Evolutionary conservation across 768 basidiomycete species (phyloP), one percentile per base, ranked within the genome.

Genomic region (Tylopilus vinaceipallidus): DNA sequence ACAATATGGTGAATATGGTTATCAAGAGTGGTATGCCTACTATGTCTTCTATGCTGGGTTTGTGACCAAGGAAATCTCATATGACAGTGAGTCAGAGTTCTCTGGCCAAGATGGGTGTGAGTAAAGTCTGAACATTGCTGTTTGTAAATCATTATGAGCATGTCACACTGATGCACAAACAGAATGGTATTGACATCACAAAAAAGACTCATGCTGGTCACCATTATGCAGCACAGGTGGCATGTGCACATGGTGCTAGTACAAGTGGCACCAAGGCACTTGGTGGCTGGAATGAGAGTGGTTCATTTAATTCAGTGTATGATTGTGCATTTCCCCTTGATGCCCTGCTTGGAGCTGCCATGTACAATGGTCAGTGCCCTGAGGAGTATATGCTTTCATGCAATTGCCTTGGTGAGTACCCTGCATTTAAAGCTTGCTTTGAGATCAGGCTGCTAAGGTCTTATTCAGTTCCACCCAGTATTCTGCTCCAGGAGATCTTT

Each of bases 281-380:
- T 16, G 14, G 33, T 34, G 33, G 33, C 9, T 34, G 14, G 33
- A 34, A 34, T 34, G 33, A 34, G 33, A 34, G 33, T 34, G 33
- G 33, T 6, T 34, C 33, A 13, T 34, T 34, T 16, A 34, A 16
- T n/a, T 34, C 33, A 8, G 14, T 34, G 8, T 34, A 34, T 34
- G 33, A 34, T 34, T 14, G 14, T 16, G 14, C 33, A 11, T 34
- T 34, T 14, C 33, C 33, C 6, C 33, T 34, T 4, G 33, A 34
- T 34, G 33, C 33, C 11, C 64, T 72, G 41, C 48, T 73, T 1
- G 71, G 59, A 5, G 59, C 67, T 9, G 70, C 64, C 0, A 64
- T 61, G 53, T 69, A 64, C 46, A 67, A 66, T 34, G 6, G 33
- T 7, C 11, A n/a, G 11, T n/a, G 16, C 16, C 33, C 33, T 9